Percentiles rank a stretch among this genome's conserved stretches.
These are phyloP conservation scores for Penicillium taxi DNA, from an alignment of 495 filamentous ascomycete genomes.

Conservation along the genomic window DNA sequence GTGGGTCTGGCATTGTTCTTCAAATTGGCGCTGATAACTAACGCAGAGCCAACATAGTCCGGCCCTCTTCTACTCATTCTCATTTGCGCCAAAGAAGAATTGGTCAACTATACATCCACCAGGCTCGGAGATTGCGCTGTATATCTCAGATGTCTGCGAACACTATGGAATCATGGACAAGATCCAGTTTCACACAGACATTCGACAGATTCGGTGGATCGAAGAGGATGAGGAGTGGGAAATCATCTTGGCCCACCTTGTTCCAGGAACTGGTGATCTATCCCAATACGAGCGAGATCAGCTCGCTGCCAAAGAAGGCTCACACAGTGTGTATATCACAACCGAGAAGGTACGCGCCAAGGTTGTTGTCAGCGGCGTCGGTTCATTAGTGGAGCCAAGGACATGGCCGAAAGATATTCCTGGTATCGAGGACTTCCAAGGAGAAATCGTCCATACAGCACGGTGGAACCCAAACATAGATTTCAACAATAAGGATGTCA, in stretches of 20 bases:
- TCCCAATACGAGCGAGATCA: constrained; percentile 22
- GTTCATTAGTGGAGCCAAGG: constrained; percentile 46
- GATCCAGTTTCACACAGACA: constrained; percentile 51
- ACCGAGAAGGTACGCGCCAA: constrained; percentile 45
- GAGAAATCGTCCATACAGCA: constrained; percentile 50
- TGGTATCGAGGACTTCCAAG: constrained; percentile 47
- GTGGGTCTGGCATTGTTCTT: constrained; percentile 15
- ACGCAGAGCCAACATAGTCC: constrained; percentile 26
- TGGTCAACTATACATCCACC: constrained; percentile 52
- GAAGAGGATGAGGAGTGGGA: constrained; percentile 50
- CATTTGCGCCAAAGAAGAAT: constrained; percentile 49
- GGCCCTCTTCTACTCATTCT: constrained; percentile 55
- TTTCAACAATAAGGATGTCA: constrained; percentile 44
- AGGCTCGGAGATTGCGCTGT: constrained; percentile 49
- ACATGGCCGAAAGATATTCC: constrained; percentile 43
- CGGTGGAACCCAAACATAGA: constrained; percentile 44
- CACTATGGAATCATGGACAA: constrained; percentile 52
- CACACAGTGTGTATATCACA: constrained; percentile 31
- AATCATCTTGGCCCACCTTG: constrained; percentile 40
- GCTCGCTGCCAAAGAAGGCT: constrained; percentile 24
- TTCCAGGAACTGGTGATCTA: constrained; percentile 46
- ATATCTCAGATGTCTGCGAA: constrained; percentile 50
- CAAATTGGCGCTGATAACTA: constrained; percentile 2
- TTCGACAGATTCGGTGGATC: constrained; percentile 39
- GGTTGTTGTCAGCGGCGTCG: constrained; percentile 50